Evolutionary conservation across 2,329 filamentous ascomycete genomes (phyloP).

Genomic region (Hypoxylon sp.): DNA sequence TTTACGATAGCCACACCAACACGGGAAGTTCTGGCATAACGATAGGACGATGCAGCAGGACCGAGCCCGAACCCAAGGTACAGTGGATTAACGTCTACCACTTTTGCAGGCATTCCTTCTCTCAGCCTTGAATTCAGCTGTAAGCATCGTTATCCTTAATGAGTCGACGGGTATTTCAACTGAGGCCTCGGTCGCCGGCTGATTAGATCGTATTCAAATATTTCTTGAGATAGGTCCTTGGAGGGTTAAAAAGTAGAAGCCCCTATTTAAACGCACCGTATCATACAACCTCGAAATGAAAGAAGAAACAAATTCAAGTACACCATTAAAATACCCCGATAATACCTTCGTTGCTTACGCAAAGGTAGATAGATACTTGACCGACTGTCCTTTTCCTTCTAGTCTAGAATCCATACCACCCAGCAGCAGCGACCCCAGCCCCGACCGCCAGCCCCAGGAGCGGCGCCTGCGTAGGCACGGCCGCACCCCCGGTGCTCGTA

Average conservation of each 20-base stretch:
- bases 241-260: neutral
- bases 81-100: neutral
- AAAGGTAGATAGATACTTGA: too few relatives aligned
- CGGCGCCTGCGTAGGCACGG: neutral
- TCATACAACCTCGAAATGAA: neutral
- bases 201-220: neutral
- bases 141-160: too few relatives aligned
- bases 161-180: too few relatives aligned
- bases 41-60: neutral
- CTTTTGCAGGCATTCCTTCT: neutral
- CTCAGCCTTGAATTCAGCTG: too few relatives aligned
- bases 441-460: conserved; percentile 1
- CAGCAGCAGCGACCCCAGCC: neutral
- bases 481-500: conserved; percentile 3
- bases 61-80: neutral
- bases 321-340: neutral
- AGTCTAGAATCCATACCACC: conserved; percentile 6
- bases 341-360: neutral
- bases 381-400: neutral
- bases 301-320: neutral
- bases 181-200: neutral
- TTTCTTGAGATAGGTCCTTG: neutral
- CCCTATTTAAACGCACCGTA: neutral
- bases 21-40: neutral
- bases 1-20: neutral